Percentiles rank a stretch among this genome's conserved stretches.
These are phyloP conservation scores for Raffaelea ambrosiae DNA, from an alignment of 2,329 filamentous ascomycete genomes.

Conservation along the genomic window DNA sequence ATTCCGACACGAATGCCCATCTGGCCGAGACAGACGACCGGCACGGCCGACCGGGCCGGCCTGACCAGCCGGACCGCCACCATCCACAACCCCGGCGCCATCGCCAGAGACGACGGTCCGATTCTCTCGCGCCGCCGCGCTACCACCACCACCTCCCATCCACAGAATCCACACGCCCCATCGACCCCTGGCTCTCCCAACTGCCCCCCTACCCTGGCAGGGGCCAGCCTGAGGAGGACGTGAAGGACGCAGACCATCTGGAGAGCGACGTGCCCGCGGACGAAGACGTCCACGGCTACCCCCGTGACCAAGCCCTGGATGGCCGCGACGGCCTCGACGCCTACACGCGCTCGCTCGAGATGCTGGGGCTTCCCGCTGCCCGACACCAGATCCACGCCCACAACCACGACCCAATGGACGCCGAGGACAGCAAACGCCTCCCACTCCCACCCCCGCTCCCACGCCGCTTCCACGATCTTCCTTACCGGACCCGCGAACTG, in stretches of 20 bases:
- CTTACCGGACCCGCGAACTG: too few relatives aligned
- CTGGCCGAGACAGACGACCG: background rate
- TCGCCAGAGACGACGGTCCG: constrained; percentile 9
- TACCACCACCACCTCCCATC: background rate
- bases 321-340: constrained; percentile 5
- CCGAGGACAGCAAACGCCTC: too few relatives aligned
- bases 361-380: constrained; percentile 1
- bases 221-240: background rate
- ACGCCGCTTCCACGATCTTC: too few relatives aligned
- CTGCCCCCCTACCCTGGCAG: constrained; percentile 1
- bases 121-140: constrained; percentile 8
- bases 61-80: background rate
- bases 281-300: background rate
- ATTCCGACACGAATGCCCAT: constrained; percentile 15
- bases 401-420: background rate
- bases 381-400: background rate
- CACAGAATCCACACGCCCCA: background rate
- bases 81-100: too few relatives aligned
- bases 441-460: too few relatives aligned
- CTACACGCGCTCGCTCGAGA: constrained; percentile 12
- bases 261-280: background rate
- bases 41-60: background rate
- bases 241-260: background rate
- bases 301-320: background rate
- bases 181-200: constrained; percentile 11